Evolutionary conservation across 371 early-diverging fungal species (phyloP).

Genomic region (Phascolomyces articulosus): DNA sequence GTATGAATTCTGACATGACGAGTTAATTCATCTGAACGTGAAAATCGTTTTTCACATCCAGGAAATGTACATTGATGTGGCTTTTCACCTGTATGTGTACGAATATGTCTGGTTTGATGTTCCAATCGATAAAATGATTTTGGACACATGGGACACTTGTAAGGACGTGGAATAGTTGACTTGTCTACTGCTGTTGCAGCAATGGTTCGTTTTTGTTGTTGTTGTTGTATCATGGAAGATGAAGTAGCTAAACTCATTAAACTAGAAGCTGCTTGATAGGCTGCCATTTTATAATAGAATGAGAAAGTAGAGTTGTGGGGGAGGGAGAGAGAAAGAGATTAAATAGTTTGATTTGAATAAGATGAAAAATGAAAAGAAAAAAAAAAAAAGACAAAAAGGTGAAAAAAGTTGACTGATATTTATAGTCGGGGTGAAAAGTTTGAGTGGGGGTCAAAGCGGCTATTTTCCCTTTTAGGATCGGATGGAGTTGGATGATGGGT

Average conservation of each 20-base stretch:
- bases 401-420: conserved; percentile 1
- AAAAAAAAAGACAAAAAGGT: conserved; percentile 11
- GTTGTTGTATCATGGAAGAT: conserved; percentile 13
- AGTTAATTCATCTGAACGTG: conserved; percentile 72
- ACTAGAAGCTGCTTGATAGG: conserved; percentile 31
- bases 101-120: conserved; percentile 77
- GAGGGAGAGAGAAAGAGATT: not conserved
- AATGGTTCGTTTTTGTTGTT: conserved; percentile 30
- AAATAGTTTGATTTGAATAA: not conserved
- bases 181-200: conserved; percentile 34
- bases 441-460: conserved; percentile 17
- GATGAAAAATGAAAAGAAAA: not conserved
- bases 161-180: conserved; percentile 58
- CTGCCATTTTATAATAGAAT: not conserved
- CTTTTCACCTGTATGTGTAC: conserved; percentile 86
- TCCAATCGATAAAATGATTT: conserved; percentile 71
- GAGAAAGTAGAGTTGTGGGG: conserved; percentile 1
- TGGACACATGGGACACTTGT: conserved; percentile 66
- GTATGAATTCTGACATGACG: conserved; percentile 68
- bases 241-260: not conserved
- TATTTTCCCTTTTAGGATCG: conserved; percentile 14
- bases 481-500: not conserved
- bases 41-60: conserved; percentile 78
- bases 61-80: conserved; percentile 76
- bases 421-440: conserved; percentile 2